Conservation (phyloP, 2,329 filamentous ascomycete species). For the Leptographium flavum region DNA sequence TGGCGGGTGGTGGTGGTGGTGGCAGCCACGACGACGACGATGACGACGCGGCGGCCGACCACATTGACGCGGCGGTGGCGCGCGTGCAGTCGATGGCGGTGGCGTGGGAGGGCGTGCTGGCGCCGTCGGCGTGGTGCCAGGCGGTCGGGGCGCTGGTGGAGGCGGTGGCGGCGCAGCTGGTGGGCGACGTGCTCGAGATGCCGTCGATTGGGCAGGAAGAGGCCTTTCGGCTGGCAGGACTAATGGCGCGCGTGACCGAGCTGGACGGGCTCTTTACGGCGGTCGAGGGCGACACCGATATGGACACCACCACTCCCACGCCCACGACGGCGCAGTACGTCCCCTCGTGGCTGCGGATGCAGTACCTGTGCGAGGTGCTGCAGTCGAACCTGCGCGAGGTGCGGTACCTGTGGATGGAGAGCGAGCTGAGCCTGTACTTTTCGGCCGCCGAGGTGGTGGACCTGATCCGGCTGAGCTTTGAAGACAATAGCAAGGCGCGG, state of each 20-base stretch:
- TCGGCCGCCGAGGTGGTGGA: conserved; percentile 46
- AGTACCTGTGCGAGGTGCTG: conserved; percentile 49
- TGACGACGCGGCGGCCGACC: conserved; percentile 32
- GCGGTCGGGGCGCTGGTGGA: conserved; percentile 47
- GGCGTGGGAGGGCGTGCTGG: conserved; percentile 43
- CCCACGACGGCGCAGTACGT: conserved; percentile 47
- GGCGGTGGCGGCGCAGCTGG: conserved; percentile 42
- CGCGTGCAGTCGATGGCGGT: conserved; percentile 39
- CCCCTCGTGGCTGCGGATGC: conserved; percentile 46
- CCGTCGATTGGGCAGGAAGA: conserved; percentile 48
- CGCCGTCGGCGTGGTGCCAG: conserved; percentile 48
- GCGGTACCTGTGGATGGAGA: conserved; percentile 48
- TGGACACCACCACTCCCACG: conserved; percentile 14
- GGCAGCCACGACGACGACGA: neutral
- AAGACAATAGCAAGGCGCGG: conserved; percentile 44
- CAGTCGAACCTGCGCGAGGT: conserved; percentile 54
- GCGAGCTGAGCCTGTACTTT: conserved; percentile 51
- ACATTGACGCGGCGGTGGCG: conserved; percentile 36
- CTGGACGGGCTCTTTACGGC: conserved; percentile 45
- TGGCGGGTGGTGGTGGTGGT: too few species aligned
- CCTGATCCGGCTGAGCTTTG: conserved; percentile 48
- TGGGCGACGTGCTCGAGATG: conserved; percentile 48
- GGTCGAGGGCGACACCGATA: conserved; percentile 12
- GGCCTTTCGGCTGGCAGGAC: conserved; percentile 43
- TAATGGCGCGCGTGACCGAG: conserved; percentile 42